Percentiles rank a stretch among this genome's conserved stretches.
Evolutionary conservation across 257 asterid species (phyloP).

Genomic region (Solanum sitiens): DNA sequence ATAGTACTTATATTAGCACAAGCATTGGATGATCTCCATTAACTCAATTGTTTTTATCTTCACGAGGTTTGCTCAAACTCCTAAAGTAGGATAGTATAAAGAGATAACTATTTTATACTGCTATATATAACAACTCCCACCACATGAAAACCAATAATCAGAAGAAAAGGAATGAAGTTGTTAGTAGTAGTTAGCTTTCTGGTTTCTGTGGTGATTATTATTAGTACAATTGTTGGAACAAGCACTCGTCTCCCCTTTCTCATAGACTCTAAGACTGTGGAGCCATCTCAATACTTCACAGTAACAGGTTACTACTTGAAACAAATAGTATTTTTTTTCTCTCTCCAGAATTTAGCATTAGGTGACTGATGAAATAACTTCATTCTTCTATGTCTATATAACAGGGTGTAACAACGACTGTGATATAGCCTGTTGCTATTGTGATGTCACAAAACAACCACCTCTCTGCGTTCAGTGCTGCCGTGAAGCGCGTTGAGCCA

Average conservation of each 20-base stretch:
- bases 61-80: neutral
- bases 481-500: slow-evolving; percentile 13
- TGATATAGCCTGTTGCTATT: slow-evolving; percentile 33
- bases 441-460: slow-evolving; percentile 29
- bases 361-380: neutral
- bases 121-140: neutral
- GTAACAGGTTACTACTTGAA: slow-evolving; percentile 13
- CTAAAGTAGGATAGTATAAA: neutral
- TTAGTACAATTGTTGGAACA: neutral
- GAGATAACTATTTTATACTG: neutral
- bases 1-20: neutral
- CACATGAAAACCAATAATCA: neutral
- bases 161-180: slow-evolving; percentile 9
- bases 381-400: neutral
- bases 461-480: slow-evolving; percentile 38
- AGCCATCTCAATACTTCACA: slow-evolving; percentile 13
- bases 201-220: neutral
- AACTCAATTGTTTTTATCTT: neutral
- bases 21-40: neutral
- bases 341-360: neutral
- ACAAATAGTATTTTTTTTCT: neutral
- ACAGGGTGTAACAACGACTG: slow-evolving; percentile 30
- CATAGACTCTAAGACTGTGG: neutral
- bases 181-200: neutral
- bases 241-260: slow-evolving; percentile 4